These are phyloP conservation scores for Diplosphaera chodatii DNA, from an alignment of 139 green algal species.

Conservation along the genomic window DNA sequence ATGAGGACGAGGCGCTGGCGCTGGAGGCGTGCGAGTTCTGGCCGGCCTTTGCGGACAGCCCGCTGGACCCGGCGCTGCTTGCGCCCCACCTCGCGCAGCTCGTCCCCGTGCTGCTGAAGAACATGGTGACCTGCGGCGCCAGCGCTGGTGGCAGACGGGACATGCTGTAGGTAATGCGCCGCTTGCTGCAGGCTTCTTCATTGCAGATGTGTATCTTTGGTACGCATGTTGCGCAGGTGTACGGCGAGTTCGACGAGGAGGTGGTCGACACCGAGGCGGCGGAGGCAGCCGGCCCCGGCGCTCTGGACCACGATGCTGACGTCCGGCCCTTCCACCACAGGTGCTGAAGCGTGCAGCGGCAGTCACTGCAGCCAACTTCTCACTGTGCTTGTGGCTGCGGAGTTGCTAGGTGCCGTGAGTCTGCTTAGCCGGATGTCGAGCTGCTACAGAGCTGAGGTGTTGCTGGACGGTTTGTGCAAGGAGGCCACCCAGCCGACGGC, in stretches of 20 bases:
- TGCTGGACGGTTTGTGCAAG: no score
- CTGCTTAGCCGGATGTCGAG: no score
- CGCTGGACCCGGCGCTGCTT: conserved; percentile 58
- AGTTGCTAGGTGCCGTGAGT: not conserved
- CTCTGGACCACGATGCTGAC: conserved; percentile 56
- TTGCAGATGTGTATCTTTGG: no score
- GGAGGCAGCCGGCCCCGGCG: conserved; percentile 33
- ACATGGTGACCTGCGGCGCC: no score
- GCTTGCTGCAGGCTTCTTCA: no score
- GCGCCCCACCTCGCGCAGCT: conserved; percentile 71
- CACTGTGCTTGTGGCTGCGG: not conserved
- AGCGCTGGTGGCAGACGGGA: no score
- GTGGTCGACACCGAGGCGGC: conserved; percentile 63
- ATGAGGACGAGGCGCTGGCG: conserved; percentile 67
- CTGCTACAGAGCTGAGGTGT: no score
- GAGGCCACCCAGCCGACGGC: no score
- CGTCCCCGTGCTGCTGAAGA: conserved; percentile 87
- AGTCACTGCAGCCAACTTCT: no score
- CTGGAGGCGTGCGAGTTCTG: conserved; percentile 97
- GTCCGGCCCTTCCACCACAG: conserved; percentile 54
- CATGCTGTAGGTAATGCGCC: no score
- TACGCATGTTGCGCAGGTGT: no score
- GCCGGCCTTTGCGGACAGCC: conserved; percentile 68
- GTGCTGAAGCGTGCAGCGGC: conserved; percentile 10
- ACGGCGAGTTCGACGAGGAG: conserved; percentile 88